Evolutionary conservation across 768 basidiomycete species (phyloP).

Genomic region (Amanita fuliginea): DNA sequence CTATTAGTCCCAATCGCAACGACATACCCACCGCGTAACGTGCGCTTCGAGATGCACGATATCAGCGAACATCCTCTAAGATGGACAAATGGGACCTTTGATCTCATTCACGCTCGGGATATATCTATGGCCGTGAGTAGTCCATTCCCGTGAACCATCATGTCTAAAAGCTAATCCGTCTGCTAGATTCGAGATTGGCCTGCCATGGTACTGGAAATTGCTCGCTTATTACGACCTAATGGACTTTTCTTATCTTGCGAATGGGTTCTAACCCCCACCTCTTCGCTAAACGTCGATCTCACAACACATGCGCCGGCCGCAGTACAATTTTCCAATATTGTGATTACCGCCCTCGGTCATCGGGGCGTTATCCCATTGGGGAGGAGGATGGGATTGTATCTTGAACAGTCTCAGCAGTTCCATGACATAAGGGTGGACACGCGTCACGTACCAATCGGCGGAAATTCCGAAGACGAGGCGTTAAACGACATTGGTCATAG

Average conservation of each 20-base stretch:
- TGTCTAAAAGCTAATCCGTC: background rate
- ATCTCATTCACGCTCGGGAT: slow-evolving; percentile 56
- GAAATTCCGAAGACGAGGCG: slow-evolving; percentile 30
- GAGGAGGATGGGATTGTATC: slow-evolving; percentile 20
- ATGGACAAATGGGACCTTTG: slow-evolving; percentile 45
- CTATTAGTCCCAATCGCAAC: slow-evolving; percentile 61
- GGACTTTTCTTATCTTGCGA: slow-evolving; percentile 63
- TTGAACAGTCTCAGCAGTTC: slow-evolving; percentile 30
- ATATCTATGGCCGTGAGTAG: slow-evolving; percentile 49
- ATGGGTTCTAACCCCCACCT: slow-evolving; percentile 33
- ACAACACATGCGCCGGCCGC: slow-evolving; percentile 28
- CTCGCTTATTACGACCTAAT: slow-evolving; percentile 56
- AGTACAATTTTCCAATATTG: slow-evolving; percentile 24
- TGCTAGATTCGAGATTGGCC: slow-evolving; percentile 45
- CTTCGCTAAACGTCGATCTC: slow-evolving; percentile 22
- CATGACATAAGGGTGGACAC: slow-evolving; percentile 21
- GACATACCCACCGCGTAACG: slow-evolving; percentile 46
- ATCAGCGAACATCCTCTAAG: slow-evolving; percentile 38
- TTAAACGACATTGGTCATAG: slow-evolving; percentile 28
- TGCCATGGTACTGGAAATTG: slow-evolving; percentile 41
- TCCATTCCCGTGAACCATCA: background rate
- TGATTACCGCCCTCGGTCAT: slow-evolving; percentile 22
- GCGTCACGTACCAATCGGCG: slow-evolving; percentile 44
- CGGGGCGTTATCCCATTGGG: slow-evolving; percentile 1
- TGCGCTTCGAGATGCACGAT: slow-evolving; percentile 57